Percentiles rank a stretch among this genome's conserved stretches.
Conservation (phyloP, 352 stramenopile species). For the Pythium aristosporum region DNA sequence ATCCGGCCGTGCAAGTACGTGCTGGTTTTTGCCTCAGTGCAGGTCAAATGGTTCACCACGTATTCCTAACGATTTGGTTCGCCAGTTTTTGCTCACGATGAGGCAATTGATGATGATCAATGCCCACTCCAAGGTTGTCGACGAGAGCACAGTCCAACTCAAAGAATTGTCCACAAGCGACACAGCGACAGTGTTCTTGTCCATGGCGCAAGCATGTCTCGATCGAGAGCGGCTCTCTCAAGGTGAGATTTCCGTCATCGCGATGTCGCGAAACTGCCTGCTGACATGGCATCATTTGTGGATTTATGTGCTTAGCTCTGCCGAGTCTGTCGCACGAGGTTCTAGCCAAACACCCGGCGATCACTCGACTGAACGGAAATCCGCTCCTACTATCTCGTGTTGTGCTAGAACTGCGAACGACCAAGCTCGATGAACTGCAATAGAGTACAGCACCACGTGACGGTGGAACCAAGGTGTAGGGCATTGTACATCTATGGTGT, state of each 20-base stretch:
- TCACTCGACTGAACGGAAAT: slow-evolving; percentile 36
- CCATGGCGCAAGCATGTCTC: slow-evolving; percentile 40
- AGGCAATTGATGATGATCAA: slow-evolving; percentile 20
- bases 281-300: not conserved
- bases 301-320: slow-evolving; percentile 22
- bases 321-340: slow-evolving; percentile 15
- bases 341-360: slow-evolving; percentile 30
- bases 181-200: slow-evolving; percentile 47
- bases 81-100: slow-evolving; percentile 28
- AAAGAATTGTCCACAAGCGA: slow-evolving; percentile 40
- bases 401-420: slow-evolving; percentile 20
- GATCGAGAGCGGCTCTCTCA: slow-evolving; percentile 36
- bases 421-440: slow-evolving; percentile 15
- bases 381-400: slow-evolving; percentile 29
- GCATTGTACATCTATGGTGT: slow-evolving; percentile 2
- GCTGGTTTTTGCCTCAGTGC: not conserved
- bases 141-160: slow-evolving; percentile 28
- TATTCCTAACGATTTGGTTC: not conserved
- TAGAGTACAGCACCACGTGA: not conserved
- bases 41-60: not conserved
- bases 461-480: not conserved
- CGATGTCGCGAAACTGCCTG: not conserved
- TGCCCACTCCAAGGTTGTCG: slow-evolving; percentile 18
- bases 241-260: slow-evolving; percentile 29
- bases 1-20: slow-evolving; percentile 45